These are phyloP conservation scores for Oxyria digyna DNA, from an alignment of 148 eudicot species.

Conservation along the genomic window DNA sequence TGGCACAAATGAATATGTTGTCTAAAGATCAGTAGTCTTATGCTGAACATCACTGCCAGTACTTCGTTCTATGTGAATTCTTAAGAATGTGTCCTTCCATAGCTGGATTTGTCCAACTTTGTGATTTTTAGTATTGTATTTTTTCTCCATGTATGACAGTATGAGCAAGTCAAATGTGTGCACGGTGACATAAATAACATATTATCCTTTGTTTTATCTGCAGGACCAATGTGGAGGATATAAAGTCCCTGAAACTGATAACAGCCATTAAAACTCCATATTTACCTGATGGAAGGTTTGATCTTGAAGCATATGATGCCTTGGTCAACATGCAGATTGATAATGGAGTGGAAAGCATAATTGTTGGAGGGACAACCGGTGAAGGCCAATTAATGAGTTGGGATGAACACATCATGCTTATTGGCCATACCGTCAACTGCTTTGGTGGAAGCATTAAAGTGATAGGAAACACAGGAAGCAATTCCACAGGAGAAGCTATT, in stretches of 20 bases:
- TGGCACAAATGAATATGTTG: not conserved
- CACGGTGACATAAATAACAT: not conserved
- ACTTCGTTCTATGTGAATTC: no score
- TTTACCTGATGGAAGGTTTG: constrained; percentile 85
- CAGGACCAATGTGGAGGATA: constrained; percentile 81
- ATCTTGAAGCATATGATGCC: constrained; percentile 80
- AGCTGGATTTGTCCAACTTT: no score
- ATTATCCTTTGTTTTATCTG: not conserved
- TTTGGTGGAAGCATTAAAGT: constrained; percentile 70
- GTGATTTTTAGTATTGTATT: no score
- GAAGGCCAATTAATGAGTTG: constrained; percentile 92
- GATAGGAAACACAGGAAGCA: constrained; percentile 84
- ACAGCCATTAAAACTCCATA: constrained; percentile 90
- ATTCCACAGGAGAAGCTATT: constrained; percentile 88
- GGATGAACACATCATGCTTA: constrained; percentile 95
- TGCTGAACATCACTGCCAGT: no score
- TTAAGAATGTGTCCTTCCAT: no score
- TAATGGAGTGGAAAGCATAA: constrained; percentile 64
- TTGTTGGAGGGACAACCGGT: constrained; percentile 90
- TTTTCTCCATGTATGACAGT: not conserved
- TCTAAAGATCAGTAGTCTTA: no score
- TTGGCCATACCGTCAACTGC: constrained; percentile 82
- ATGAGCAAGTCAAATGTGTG: not conserved
- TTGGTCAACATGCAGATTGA: constrained; percentile 75
- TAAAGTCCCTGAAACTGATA: constrained; percentile 55